Conservation (phyloP, 768 basidiomycete genomes). For the Psilocybe subaeruginosa region DNA sequence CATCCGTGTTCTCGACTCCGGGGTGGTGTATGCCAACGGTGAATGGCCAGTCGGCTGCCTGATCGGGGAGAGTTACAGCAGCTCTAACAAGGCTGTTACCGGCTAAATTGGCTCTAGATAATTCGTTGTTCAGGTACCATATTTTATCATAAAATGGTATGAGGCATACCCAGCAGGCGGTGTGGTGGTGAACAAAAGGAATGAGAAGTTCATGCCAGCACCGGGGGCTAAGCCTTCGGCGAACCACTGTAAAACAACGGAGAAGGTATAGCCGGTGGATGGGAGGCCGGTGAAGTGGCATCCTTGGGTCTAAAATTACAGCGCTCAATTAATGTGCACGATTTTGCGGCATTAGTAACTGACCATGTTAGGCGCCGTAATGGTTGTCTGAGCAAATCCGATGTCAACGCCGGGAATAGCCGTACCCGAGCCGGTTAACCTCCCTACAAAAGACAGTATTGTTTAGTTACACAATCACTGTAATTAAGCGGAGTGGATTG, state of each 20-base stretch:
- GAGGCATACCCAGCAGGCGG: background rate
- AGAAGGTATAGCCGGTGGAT: background rate
- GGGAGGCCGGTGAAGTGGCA: constrained; percentile 1
- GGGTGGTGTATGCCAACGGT: background rate
- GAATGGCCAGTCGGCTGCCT: background rate
- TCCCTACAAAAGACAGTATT: background rate
- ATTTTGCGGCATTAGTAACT: background rate
- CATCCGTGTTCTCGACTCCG: background rate
- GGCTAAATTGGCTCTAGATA: no score
- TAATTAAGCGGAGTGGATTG: background rate
- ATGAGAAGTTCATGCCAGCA: background rate
- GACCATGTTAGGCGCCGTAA: background rate
- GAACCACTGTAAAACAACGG: background rate
- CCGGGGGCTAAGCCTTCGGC: background rate
- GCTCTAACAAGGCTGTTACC: no score
- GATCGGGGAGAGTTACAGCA: background rate
- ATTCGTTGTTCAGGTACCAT: no score
- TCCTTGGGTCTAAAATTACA: background rate
- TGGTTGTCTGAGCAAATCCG: background rate
- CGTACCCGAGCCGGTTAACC: background rate
- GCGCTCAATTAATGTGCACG: background rate
- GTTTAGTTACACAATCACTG: background rate
- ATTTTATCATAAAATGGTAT: no score
- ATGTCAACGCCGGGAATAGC: constrained; percentile 1
- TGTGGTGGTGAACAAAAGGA: background rate